These are phyloP conservation scores for Calophaca sinica DNA, from an alignment of 306 rosid species.

Conservation along the genomic window DNA sequence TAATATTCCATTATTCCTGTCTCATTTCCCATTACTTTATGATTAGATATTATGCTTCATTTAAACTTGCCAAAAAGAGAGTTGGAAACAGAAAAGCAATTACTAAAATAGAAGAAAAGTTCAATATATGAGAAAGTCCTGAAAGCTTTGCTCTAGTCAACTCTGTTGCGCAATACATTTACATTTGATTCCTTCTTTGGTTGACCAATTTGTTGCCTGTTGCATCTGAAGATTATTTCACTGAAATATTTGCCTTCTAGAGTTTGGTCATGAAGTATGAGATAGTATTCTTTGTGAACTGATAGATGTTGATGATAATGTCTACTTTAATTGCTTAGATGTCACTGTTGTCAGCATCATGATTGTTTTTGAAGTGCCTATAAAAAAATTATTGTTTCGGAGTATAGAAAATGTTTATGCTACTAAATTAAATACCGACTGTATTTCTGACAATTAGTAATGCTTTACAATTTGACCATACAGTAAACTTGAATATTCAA, in stretches of 20 bases:
- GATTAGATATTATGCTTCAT: conserved; percentile 8
- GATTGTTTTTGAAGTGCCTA: background rate
- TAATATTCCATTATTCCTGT: background rate
- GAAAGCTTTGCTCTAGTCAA: conserved; percentile 26
- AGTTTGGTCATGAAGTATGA: background rate
- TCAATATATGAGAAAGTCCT: background rate
- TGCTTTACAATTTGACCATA: conserved; percentile 21
- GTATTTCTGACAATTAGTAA: background rate
- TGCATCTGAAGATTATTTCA: conserved; percentile 15
- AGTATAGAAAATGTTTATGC: background rate
- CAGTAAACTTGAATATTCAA: background rate
- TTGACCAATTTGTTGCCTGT: background rate
- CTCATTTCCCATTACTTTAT: background rate
- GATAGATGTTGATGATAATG: background rate
- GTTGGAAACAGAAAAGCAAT: conserved; percentile 10
- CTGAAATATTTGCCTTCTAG: no score
- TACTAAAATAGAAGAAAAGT: background rate
- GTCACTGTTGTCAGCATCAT: conserved; percentile 10
- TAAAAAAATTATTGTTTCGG: background rate
- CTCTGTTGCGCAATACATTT: background rate
- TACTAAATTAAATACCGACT: background rate
- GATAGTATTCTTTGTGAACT: background rate
- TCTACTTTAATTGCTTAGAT: conserved; percentile 28
- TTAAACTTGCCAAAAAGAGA: background rate
- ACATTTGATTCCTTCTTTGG: background rate